Conservation (phyloP, 345 rosid genomes). For the Noccaea caerulescens region DNA sequence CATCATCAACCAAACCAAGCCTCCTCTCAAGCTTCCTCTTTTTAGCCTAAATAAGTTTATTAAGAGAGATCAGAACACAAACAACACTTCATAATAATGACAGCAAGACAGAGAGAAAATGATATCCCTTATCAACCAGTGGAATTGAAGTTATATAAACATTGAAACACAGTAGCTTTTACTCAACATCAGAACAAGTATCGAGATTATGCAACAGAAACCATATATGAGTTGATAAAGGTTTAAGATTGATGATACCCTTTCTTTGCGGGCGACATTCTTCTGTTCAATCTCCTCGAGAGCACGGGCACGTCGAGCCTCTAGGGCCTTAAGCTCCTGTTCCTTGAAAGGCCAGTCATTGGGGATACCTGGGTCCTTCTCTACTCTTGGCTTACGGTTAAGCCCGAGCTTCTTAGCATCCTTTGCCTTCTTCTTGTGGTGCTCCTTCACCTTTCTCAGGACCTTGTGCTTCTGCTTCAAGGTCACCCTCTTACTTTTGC, state of each 20-base stretch:
- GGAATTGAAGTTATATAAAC: background rate
- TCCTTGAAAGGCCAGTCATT: conserved; percentile 99
- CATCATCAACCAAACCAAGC: conserved; percentile 67
- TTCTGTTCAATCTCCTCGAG: conserved; percentile 85
- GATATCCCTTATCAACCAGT: background rate
- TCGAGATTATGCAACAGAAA: background rate
- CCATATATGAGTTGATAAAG: background rate
- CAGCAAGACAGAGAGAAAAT: background rate
- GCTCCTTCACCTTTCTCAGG: conserved; percentile 86
- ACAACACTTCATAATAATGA: background rate
- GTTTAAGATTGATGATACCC: conserved; percentile 52
- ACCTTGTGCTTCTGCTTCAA: conserved; percentile 86
- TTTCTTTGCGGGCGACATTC: conserved; percentile 86
- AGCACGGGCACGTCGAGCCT: conserved; percentile 86
- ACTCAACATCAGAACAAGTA: background rate
- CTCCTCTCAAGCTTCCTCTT: conserved; percentile 87
- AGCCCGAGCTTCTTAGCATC: conserved; percentile 84
- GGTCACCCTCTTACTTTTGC: conserved; percentile 91
- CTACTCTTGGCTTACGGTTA: conserved; percentile 61
- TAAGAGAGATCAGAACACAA: conserved; percentile 18
- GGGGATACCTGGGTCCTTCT: conserved; percentile 97
- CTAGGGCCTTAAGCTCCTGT: conserved; percentile 91
- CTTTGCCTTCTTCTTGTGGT: conserved; percentile 94
- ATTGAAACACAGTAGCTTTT: background rate
- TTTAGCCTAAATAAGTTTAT: conserved; percentile 51